Evolutionary conservation across 2,329 filamentous ascomycete species (phyloP).

Genomic region (Aureobasidium melanogenum): DNA sequence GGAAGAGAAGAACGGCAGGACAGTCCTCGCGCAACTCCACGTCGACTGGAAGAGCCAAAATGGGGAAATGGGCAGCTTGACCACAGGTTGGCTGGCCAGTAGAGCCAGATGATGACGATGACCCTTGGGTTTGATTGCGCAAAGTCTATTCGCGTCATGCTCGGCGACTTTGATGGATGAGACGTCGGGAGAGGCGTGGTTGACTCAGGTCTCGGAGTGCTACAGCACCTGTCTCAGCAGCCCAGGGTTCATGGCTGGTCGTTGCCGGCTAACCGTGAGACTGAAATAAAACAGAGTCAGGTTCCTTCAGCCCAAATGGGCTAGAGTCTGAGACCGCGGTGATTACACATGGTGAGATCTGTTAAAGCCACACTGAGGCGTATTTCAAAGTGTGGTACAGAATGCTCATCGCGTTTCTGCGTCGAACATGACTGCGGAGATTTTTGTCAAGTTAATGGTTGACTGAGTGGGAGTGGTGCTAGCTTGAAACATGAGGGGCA

Average conservation of each 20-base stretch:
- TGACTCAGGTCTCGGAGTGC: constrained; percentile 6
- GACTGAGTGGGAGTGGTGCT: background rate
- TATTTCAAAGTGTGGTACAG: background rate
- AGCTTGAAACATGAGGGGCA: constrained; percentile 9
- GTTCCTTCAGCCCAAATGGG: background rate
- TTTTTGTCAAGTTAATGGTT: background rate
- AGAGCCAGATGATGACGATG: background rate
- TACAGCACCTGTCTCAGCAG: background rate
- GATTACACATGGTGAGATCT: background rate
- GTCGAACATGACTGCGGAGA: constrained; percentile 1
- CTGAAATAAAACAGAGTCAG: constrained; percentile 3
- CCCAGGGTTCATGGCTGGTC: background rate
- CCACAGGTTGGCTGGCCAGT: constrained; percentile 60
- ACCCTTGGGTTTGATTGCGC: background rate
- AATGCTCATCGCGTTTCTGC: background rate
- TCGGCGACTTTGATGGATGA: background rate
- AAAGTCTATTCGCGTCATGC: background rate
- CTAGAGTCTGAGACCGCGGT: background rate
- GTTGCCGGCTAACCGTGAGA: constrained; percentile 5
- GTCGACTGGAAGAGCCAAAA: constrained; percentile 85
- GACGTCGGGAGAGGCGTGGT: background rate
- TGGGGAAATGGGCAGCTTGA: constrained; percentile 80
- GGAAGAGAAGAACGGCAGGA: constrained; percentile 36
- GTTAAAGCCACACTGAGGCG: background rate
- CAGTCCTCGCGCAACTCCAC: constrained; percentile 69